These are phyloP conservation scores for Vigna trinervia DNA, from an alignment of 306 rosid species.

Conservation along the genomic window DNA sequence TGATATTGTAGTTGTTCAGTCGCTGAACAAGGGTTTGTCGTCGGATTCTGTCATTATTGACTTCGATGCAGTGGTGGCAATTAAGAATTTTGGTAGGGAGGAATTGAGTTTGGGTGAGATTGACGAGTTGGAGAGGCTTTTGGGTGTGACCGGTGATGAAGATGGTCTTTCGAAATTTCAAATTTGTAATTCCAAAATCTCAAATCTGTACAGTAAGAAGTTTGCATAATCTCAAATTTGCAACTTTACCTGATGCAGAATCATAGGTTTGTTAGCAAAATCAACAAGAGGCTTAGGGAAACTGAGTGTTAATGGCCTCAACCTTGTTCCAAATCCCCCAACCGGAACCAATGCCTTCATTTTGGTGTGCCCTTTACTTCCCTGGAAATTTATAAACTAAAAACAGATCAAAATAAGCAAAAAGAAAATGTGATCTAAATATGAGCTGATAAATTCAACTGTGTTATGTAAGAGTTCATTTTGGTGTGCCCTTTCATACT, in stretches of 20 bases:
- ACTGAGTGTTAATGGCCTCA: constrained; percentile 99
- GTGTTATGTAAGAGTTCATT: constrained; percentile 20
- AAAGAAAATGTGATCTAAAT: constrained; percentile 26
- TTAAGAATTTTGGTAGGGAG: constrained; percentile 2
- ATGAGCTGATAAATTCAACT: constrained; percentile 32
- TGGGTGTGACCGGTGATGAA: constrained; percentile 28
- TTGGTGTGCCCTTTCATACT: not conserved
- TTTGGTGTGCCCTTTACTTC: constrained; percentile 50
- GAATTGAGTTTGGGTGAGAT: constrained; percentile 53
- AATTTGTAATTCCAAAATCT: no score
- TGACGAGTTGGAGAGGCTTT: constrained; percentile 53
- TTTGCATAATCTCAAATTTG: not conserved
- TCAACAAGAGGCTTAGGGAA: constrained; percentile 99
- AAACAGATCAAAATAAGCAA: constrained; percentile 33
- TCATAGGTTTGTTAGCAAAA: constrained; percentile 99
- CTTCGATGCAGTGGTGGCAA: no score
- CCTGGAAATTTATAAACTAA: constrained; percentile 51
- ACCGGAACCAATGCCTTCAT: constrained; percentile 98
- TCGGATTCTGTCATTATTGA: not conserved
- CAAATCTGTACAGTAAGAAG: no score
- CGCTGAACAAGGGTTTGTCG: not conserved
- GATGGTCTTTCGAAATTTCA: constrained; percentile 23
- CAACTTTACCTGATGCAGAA: constrained; percentile 91
- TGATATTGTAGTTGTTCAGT: constrained; percentile 7
- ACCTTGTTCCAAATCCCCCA: constrained; percentile 98